These are phyloP conservation scores for Monosporascus sp. DNA, from an alignment of 2,329 filamentous ascomycete genomes.

Conservation along the genomic window DNA sequence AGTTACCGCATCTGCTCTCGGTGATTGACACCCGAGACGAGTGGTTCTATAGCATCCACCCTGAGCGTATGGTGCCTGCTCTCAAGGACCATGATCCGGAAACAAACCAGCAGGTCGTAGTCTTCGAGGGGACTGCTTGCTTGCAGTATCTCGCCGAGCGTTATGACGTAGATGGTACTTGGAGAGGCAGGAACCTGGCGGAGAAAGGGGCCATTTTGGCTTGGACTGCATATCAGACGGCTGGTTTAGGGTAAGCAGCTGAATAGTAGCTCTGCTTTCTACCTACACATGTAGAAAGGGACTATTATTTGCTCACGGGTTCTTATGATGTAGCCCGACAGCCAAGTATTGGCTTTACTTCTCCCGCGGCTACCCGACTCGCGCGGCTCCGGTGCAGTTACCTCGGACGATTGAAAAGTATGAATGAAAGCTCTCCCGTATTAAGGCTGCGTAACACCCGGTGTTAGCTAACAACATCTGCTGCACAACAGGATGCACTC, in stretches of 20 bases:
- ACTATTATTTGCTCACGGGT: neutral
- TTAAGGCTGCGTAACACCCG: neutral
- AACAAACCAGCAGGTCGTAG: slow-evolving; percentile 22
- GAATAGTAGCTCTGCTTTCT: neutral
- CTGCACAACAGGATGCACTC: slow-evolving; percentile 16
- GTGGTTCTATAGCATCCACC: slow-evolving; percentile 29
- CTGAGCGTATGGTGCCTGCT: slow-evolving; percentile 30
- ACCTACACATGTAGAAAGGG: too few relatives aligned
- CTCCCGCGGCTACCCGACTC: slow-evolving; percentile 20
- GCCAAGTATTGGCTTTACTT: slow-evolving; percentile 34
- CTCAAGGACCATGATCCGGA: slow-evolving; percentile 25
- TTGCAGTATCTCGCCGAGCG: slow-evolving; percentile 30
- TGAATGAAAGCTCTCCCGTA: too few relatives aligned
- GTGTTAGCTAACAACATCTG: neutral
- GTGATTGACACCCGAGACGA: slow-evolving; percentile 28
- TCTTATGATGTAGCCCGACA: slow-evolving; percentile 13
- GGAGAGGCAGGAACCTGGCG: slow-evolving; percentile 23
- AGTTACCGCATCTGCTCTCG: slow-evolving; percentile 25
- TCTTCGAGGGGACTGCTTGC: slow-evolving; percentile 34
- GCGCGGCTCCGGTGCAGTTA: slow-evolving; percentile 17
- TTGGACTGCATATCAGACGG: slow-evolving; percentile 32
- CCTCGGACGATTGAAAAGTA: slow-evolving; percentile 10
- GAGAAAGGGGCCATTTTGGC: slow-evolving; percentile 24
- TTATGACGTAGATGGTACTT: slow-evolving; percentile 29
- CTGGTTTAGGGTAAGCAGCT: slow-evolving; percentile 25